These are phyloP conservation scores for Cercospora nicotianae DNA, from an alignment of 2,329 filamentous ascomycete species.

Conservation along the genomic window DNA sequence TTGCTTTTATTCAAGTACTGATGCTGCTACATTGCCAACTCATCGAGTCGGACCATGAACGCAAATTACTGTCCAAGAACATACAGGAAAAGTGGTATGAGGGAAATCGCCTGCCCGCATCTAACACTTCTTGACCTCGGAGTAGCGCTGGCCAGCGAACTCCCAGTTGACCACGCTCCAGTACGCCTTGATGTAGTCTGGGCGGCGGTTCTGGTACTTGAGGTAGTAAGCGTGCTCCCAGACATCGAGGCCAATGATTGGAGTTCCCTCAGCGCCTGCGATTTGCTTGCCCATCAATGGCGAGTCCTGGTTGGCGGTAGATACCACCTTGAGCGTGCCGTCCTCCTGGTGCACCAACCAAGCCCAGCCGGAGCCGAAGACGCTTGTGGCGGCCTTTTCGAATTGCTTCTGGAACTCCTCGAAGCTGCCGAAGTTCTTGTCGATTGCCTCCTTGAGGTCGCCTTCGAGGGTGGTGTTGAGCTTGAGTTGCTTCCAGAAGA, in stretches of 20 bases:
- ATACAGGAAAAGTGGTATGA: not conserved
- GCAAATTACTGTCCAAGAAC: not conserved
- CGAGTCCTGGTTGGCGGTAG: slow-evolving; percentile 82
- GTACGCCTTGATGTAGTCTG: slow-evolving; percentile 71
- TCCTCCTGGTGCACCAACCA: slow-evolving; percentile 68
- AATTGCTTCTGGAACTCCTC: slow-evolving; percentile 67
- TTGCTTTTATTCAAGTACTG: not conserved
- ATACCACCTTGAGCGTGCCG: slow-evolving; percentile 68
- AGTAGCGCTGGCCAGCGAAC: slow-evolving; percentile 28
- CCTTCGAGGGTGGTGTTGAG: slow-evolving; percentile 61
- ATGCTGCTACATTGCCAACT: not conserved
- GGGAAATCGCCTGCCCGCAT: not conserved
- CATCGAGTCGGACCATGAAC: not conserved
- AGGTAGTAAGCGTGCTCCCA: slow-evolving; percentile 94
- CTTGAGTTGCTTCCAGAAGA: slow-evolving; percentile 84
- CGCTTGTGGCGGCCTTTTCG: slow-evolving; percentile 62
- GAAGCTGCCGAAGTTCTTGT: slow-evolving; percentile 66
- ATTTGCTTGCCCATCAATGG: slow-evolving; percentile 49
- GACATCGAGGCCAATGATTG: slow-evolving; percentile 79
- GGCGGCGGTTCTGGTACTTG: slow-evolving; percentile 76
- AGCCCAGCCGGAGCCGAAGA: slow-evolving; percentile 86
- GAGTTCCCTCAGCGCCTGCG: slow-evolving; percentile 52
- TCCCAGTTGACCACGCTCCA: slow-evolving; percentile 81
- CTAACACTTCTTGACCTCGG: slow-evolving; percentile 21
- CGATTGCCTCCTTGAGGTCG: slow-evolving; percentile 61